A percentile compares a stretch with the other conserved stretches of the same genome.
phyloP scores from a whole-genome alignment of 2,329 filamentous ascomycete species.

The Bimuria novae-zelandiae region DNA sequence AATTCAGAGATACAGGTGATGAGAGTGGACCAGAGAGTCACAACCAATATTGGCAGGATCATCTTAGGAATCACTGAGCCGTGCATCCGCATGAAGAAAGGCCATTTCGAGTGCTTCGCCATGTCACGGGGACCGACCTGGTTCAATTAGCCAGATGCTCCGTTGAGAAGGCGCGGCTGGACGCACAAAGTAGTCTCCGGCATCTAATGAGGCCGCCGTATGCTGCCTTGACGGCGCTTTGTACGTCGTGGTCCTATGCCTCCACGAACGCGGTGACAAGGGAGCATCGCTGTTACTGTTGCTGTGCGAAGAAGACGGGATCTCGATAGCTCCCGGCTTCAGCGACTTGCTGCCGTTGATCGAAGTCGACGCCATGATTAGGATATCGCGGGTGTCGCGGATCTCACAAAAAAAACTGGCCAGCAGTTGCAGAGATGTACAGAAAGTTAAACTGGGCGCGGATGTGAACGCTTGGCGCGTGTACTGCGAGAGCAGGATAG shows the following conservation, averaged over 20 bases:
- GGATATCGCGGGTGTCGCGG: slow-evolving; percentile 4
- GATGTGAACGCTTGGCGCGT: background rate
- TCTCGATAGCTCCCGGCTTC: slow-evolving; percentile 36
- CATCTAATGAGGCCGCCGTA: slow-evolving; percentile 37
- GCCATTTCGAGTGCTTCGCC: slow-evolving; percentile 75
- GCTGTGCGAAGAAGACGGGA: slow-evolving; percentile 25
- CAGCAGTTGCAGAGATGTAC: slow-evolving; percentile 32
- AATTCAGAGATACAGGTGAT: slow-evolving; percentile 59
- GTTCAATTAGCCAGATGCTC: slow-evolving; percentile 12
- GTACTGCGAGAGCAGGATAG: slow-evolving; percentile 2
- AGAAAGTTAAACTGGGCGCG: slow-evolving; percentile 1
- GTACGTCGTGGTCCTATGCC: slow-evolving; percentile 31
- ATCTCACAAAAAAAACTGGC: slow-evolving; percentile 29
- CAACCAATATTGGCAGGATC: slow-evolving; percentile 68
- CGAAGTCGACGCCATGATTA: slow-evolving; percentile 33
- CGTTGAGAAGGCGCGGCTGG: background rate
- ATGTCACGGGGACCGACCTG: slow-evolving; percentile 68
- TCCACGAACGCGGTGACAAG: slow-evolving; percentile 42
- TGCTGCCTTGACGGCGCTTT: slow-evolving; percentile 34
- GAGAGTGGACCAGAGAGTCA: slow-evolving; percentile 67
- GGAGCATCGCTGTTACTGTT: slow-evolving; percentile 23
- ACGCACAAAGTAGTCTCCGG: slow-evolving; percentile 66
- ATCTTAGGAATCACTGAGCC: slow-evolving; percentile 76
- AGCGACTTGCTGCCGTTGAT: slow-evolving; percentile 38
- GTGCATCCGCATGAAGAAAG: slow-evolving; percentile 74